These are phyloP conservation scores for Suhomyces vadensis DNA, from an alignment of 805 yeast genomes.

Conservation along the genomic window DNA sequence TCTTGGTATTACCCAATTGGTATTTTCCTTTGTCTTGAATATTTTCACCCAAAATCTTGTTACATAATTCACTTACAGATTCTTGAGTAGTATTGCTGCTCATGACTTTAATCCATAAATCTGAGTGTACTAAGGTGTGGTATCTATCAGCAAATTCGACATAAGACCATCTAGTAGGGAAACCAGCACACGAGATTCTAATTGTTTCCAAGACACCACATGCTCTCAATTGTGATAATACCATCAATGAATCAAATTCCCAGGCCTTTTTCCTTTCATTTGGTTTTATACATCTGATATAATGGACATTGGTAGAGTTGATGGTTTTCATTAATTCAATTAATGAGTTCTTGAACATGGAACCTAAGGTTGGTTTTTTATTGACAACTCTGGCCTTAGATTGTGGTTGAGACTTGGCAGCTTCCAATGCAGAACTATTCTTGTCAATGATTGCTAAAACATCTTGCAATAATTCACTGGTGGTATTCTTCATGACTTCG, in stretches of 20 bases:
- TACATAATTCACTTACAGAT: slow-evolving; percentile 64
- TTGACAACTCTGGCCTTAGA: slow-evolving; percentile 41
- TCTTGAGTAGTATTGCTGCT: slow-evolving; percentile 51
- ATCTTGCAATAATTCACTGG: slow-evolving; percentile 63
- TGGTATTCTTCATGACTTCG: slow-evolving; percentile 73
- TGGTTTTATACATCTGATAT: slow-evolving; percentile 96
- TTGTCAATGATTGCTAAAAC: slow-evolving; percentile 67
- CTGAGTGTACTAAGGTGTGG: slow-evolving; percentile 75
- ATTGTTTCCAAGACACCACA: slow-evolving; percentile 98
- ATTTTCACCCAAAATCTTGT: slow-evolving; percentile 62
- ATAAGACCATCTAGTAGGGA: slow-evolving; percentile 95
- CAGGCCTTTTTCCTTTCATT: slow-evolving; percentile 93
- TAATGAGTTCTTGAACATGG: slow-evolving; percentile 88
- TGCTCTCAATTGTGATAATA: slow-evolving; percentile 90
- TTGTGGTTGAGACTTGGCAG: slow-evolving; percentile 31
- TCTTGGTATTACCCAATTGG: slow-evolving; percentile 90
- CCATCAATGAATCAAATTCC: slow-evolving; percentile 95
- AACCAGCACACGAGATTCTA: slow-evolving; percentile 95
- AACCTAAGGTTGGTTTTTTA: slow-evolving; percentile 91
- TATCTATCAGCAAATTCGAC: slow-evolving; percentile 90
- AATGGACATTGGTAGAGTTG: slow-evolving; percentile 92
- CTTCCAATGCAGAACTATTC: slow-evolving; percentile 51
- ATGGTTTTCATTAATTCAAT: slow-evolving; percentile 92
- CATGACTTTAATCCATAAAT: slow-evolving; percentile 63
- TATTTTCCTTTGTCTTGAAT: slow-evolving; percentile 69